Evolutionary conservation across 495 filamentous ascomycete genomes (phyloP).

Genomic region (Aspergillus coremiiformis): DNA sequence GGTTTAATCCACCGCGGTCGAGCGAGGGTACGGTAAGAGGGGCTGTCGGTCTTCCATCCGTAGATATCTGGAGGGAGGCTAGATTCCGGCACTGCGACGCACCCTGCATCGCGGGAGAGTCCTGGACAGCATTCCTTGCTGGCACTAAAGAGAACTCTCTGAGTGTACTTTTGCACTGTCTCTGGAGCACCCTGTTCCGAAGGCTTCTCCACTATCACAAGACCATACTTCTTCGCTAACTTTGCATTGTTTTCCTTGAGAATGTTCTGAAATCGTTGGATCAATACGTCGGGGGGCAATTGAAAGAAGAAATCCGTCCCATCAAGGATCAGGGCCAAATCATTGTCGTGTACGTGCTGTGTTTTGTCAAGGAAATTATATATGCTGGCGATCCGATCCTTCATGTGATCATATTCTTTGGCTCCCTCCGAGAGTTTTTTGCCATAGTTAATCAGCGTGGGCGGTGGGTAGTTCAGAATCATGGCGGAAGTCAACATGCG

Average conservation of each 20-base stretch:
- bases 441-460: constrained; percentile 46
- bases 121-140: constrained; percentile 50
- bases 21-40: constrained; percentile 31
- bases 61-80: constrained; percentile 51
- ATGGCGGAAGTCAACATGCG: constrained; percentile 53
- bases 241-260: constrained; percentile 42
- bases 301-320: constrained; percentile 55
- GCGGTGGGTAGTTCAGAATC: constrained; percentile 54
- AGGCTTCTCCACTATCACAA: constrained; percentile 24
- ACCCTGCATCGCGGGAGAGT: constrained; percentile 40
- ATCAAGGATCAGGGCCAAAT: constrained; percentile 55
- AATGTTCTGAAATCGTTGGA: constrained; percentile 47
- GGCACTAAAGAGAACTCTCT: constrained; percentile 54
- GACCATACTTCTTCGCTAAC: constrained; percentile 42
- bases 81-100: constrained; percentile 47
- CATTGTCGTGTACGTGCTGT: constrained; percentile 44
- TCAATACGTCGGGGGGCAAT: constrained; percentile 50
- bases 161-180: constrained; percentile 42
- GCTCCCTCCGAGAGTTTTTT: constrained; percentile 25
- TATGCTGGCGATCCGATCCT: constrained; percentile 43
- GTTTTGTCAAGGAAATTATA: constrained; percentile 46
- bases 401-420: constrained; percentile 29
- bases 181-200: constrained; percentile 18
- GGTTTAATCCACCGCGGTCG: constrained; percentile 48
- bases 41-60: constrained; percentile 46